A percentile compares a stretch with the other conserved stretches of the same genome.
phyloP scores from a whole-genome alignment of 2,329 filamentous ascomycete genomes.

The Cladosporium sp. region DNA sequence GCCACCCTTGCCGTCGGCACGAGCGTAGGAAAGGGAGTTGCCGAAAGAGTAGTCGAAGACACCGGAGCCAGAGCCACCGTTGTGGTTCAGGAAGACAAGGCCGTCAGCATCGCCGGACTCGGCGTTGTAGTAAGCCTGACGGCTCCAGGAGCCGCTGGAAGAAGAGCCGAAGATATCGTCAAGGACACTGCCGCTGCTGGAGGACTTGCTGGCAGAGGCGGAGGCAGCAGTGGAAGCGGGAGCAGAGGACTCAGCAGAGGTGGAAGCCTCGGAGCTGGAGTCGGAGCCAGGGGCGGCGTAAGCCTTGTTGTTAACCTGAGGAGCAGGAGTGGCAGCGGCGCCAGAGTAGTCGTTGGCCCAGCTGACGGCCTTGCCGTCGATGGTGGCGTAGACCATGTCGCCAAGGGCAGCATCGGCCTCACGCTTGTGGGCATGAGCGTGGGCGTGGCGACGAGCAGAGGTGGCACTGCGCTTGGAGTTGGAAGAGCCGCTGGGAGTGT shows the following conservation, averaged over 20 bases:
- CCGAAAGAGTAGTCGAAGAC: constrained; percentile 57
- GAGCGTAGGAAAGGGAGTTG: constrained; percentile 59
- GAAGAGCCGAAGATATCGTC: constrained; percentile 23
- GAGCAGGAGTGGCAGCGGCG: constrained; percentile 25
- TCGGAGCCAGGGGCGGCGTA: constrained; percentile 8
- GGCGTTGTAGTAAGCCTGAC: constrained; percentile 40
- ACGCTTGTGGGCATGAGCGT: constrained; percentile 51
- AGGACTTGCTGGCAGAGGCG: constrained; percentile 22
- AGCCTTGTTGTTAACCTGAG: constrained; percentile 16
- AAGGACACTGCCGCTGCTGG: constrained; percentile 12
- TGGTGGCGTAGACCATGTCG: constrained; percentile 57
- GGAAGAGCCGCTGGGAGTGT: constrained; percentile 50
- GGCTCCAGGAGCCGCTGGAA: constrained; percentile 34
- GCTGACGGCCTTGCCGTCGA: constrained; percentile 58
- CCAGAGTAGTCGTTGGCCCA: constrained; percentile 61
- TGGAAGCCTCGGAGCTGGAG: constrained; percentile 13
- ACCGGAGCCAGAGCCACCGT: constrained; percentile 57
- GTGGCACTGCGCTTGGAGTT: constrained; percentile 34
- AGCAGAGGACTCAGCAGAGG: constrained; percentile 19
- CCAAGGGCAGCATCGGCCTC: constrained; percentile 46
- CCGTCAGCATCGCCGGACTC: constrained; percentile 48
- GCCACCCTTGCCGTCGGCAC: constrained; percentile 48
- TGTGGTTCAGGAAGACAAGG: constrained; percentile 60
- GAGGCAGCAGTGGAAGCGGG: constrained; percentile 18
- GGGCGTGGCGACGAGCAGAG: constrained; percentile 38